Conservation (phyloP, 139 green algal genomes). For the Nannochloris sp. region DNA sequence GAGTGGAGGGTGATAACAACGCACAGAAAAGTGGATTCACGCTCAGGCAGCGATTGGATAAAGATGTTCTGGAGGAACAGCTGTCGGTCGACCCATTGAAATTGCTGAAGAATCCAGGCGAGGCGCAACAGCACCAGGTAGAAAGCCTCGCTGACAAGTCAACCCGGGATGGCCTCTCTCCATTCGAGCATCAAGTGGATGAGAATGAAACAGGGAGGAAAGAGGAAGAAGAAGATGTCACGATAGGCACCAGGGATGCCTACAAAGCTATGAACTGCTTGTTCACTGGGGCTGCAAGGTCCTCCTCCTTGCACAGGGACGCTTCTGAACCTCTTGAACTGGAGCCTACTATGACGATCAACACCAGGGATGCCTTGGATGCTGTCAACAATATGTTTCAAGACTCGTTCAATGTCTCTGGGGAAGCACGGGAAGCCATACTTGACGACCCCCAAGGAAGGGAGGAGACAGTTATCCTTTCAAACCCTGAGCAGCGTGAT, state of each 20-base stretch:
- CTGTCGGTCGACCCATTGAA: constrained; percentile 3
- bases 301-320: background rate
- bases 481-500: background rate
- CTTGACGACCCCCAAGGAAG: background rate
- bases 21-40: too few relatives aligned
- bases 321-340: background rate
- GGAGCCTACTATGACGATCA: constrained; percentile 58
- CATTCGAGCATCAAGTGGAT: constrained; percentile 12
- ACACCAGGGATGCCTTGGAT: constrained; percentile 46
- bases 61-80: background rate
- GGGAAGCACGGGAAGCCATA: background rate
- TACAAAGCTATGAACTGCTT: constrained; percentile 54
- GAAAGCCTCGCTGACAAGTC: background rate
- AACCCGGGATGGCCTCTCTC: background rate
- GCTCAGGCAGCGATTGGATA: background rate
- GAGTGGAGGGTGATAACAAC: too few relatives aligned
- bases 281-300: constrained; percentile 29
- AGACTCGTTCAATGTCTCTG: background rate
- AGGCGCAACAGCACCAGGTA: background rate
- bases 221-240: constrained; percentile 25
- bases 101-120: background rate
- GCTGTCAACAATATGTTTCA: constrained; percentile 48
- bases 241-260: constrained; percentile 46
- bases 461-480: background rate
- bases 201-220: background rate